Conservation (phyloP, 164 flowering plant genomes). For the Dillenia suffruticosa region DNA sequence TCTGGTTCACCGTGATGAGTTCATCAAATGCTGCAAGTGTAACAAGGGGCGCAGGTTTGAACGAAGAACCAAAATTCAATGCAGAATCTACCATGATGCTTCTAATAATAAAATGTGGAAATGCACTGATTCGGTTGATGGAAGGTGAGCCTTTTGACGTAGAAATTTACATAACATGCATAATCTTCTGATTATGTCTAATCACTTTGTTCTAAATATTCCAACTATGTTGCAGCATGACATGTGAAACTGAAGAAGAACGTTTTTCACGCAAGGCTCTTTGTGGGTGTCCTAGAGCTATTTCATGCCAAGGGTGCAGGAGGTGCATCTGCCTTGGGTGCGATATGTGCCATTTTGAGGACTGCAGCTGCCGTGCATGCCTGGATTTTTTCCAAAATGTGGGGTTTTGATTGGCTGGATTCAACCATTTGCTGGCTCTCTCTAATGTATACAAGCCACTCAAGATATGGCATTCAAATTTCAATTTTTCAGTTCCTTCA, state of each 20-base stretch:
- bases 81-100: conserved; percentile 26
- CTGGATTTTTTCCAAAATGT: conserved; percentile 21
- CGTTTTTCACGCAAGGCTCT: conserved; percentile 9
- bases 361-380: conserved; percentile 28
- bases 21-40: conserved; percentile 23
- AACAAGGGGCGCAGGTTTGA: conserved; percentile 25
- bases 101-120: conserved; percentile 9
- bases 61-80: conserved; percentile 15
- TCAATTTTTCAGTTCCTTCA: too few relatives aligned
- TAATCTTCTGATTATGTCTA: too few relatives aligned
- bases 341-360: conserved; percentile 21
- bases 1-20: conserved; percentile 32
- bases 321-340: conserved; percentile 33
- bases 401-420: neutral
- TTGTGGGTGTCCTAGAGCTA: conserved; percentile 17
- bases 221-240: conserved; percentile 11
- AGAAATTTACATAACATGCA: too few relatives aligned
- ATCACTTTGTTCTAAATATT: too few relatives aligned
- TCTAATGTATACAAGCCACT: too few relatives aligned
- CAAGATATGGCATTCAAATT: too few relatives aligned
- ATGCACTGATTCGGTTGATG: conserved; percentile 14
- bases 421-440: too few relatives aligned
- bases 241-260: conserved; percentile 20
- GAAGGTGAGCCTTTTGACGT: conserved; percentile 10
- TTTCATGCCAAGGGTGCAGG: conserved; percentile 22